Conservation (phyloP, 495 filamentous ascomycete species). For the Penicillium samsonianum region DNA sequence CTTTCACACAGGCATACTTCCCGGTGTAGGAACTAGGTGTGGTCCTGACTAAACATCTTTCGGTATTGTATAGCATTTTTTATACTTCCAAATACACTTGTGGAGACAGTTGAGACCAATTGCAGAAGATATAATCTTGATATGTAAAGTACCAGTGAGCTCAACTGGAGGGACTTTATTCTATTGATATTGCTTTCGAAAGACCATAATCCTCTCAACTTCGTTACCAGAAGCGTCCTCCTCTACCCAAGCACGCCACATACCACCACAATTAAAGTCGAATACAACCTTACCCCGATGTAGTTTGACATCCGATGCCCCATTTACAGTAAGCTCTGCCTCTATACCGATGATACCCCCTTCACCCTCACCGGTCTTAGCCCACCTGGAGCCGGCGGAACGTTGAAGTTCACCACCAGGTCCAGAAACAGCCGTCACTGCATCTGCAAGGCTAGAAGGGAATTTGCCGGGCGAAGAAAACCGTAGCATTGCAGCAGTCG, state of each 20-base stretch:
- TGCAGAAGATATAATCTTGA: neutral
- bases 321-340: slow-evolving; percentile 39
- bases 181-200: slow-evolving; percentile 46
- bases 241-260: slow-evolving; percentile 84
- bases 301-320: slow-evolving; percentile 25
- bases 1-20: too few relatives aligned
- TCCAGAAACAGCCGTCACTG: slow-evolving; percentile 65
- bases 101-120: neutral
- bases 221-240: slow-evolving; percentile 62
- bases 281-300: slow-evolving; percentile 57
- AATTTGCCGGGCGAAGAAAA: slow-evolving; percentile 48
- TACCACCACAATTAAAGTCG: slow-evolving; percentile 86
- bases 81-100: too few relatives aligned
- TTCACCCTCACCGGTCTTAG: slow-evolving; percentile 73
- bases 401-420: slow-evolving; percentile 71
- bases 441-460: slow-evolving; percentile 38
- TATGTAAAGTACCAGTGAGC: neutral
- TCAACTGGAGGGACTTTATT: neutral
- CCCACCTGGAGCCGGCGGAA: slow-evolving; percentile 77
- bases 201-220: slow-evolving; percentile 62
- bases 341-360: slow-evolving; percentile 91
- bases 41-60: too few relatives aligned
- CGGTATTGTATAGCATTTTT: too few relatives aligned
- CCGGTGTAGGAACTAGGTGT: too few relatives aligned
- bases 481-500: slow-evolving; percentile 70